Conservation (phyloP, 2,329 filamentous ascomycete species). For the Diaporthe helianthi region DNA sequence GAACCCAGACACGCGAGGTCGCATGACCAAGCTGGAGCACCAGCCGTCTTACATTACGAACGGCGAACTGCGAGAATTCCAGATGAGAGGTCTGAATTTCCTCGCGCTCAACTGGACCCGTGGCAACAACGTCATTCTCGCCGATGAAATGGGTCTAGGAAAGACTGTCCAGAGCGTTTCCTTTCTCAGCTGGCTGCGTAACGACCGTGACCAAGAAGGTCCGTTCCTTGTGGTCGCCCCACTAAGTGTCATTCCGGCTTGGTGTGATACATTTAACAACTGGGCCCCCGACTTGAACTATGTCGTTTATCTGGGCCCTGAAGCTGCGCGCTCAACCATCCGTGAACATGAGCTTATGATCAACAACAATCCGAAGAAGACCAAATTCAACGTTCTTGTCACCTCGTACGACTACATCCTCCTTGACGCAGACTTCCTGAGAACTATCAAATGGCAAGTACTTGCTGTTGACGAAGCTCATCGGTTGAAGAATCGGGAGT, state of each 20-base stretch:
- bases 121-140: conserved; percentile 93
- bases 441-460: conserved; percentile 95
- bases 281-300: conserved; percentile 98
- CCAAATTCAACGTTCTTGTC: conserved; percentile 96
- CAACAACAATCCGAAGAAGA: conserved; percentile 84
- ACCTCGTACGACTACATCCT: conserved; percentile 98
- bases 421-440: conserved; percentile 81
- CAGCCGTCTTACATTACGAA: conserved; percentile 87
- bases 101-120: conserved; percentile 95
- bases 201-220: conserved; percentile 87
- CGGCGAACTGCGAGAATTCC: conserved; percentile 89
- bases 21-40: conserved; percentile 75
- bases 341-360: conserved; percentile 88
- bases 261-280: conserved; percentile 96
- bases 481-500: conserved; percentile 94
- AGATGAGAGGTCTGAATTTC: conserved; percentile 93
- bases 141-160: conserved; percentile 97
- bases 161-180: conserved; percentile 98
- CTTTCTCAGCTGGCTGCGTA: conserved; percentile 95
- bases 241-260: conserved; percentile 94
- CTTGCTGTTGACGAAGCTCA: conserved; percentile 97
- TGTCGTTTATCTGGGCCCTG: conserved; percentile 93
- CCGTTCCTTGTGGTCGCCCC: conserved; percentile 98
- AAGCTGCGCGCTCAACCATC: conserved; percentile 84
- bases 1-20: conserved; percentile 75